Evolutionary conservation across 1,284 basidiomycete genomes (phyloP).

Genomic region (Cystobasidium slooffiae): DNA sequence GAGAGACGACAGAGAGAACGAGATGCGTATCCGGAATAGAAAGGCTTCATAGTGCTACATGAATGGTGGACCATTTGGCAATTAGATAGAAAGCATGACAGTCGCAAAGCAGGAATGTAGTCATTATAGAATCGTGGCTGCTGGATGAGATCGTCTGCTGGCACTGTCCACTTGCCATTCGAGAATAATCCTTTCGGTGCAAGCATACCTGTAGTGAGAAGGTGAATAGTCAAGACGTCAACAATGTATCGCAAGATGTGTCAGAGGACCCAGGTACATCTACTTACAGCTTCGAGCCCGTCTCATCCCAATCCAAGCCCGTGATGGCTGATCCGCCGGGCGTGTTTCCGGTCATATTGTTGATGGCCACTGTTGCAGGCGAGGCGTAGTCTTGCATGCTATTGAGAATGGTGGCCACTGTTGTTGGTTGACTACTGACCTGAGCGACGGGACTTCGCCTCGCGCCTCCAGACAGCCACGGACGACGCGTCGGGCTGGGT

Average conservation of each 20-base stretch:
- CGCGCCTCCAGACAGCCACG: constrained; percentile 4
- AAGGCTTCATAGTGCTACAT: no score
- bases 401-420: constrained; percentile 10
- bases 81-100: not conserved
- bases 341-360: constrained; percentile 9
- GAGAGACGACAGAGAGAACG: no score
- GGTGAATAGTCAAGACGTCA: no score
- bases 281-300: constrained; percentile 26
- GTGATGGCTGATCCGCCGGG: constrained; percentile 32
- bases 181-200: constrained; percentile 36
- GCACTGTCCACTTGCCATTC: constrained; percentile 37
- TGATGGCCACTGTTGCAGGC: not conserved
- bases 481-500: constrained; percentile 10
- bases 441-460: not conserved
- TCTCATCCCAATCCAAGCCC: constrained; percentile 40
- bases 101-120: no score
- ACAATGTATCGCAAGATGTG: not conserved
- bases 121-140: constrained; percentile 11
- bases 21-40: no score
- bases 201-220: constrained; percentile 20
- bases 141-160: constrained; percentile 27
- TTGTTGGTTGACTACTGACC: not conserved
- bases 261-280: no score
- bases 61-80: no score
- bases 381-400: constrained; percentile 7